phyloP scores from a whole-genome alignment of 2,329 filamentous ascomycete genomes.

The Mariannaea sp. region DNA sequence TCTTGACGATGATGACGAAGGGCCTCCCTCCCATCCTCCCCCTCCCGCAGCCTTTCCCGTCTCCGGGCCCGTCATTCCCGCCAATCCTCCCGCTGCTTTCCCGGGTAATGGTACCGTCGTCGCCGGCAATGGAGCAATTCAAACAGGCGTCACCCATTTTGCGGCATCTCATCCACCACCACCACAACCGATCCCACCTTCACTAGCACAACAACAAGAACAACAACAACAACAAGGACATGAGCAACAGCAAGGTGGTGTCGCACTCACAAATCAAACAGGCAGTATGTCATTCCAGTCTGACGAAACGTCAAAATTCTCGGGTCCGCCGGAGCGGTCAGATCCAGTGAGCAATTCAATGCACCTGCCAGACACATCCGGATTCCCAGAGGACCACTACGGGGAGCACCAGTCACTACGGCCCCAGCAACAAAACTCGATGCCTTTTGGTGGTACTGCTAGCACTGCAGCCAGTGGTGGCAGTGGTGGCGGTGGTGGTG shows the following conservation, averaged over 20 bases:
- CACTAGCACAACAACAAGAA: too few relatives aligned
- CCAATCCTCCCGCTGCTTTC: conserved; percentile 1
- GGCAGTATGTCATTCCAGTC: conserved; percentile 11
- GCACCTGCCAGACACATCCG: conserved; percentile 12
- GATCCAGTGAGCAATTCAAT: conserved; percentile 10
- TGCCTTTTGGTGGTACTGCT: background rate
- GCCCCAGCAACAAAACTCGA: background rate
- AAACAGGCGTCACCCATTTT: conserved; percentile 7
- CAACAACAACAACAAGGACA: too few relatives aligned
- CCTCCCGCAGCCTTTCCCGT: background rate
- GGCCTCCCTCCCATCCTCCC: conserved; percentile 2
- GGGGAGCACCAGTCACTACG: background rate
- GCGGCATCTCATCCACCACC: conserved; percentile 8
- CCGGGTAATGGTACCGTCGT: conserved; percentile 11
- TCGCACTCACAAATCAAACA: conserved; percentile 5
- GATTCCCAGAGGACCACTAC: conserved; percentile 5
- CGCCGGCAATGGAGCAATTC: conserved; percentile 4
- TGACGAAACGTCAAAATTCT: conserved; percentile 1
- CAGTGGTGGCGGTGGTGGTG: conserved; percentile 9
- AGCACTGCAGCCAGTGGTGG: background rate
- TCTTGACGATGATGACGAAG: conserved; percentile 43
- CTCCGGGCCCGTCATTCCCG: conserved; percentile 1
- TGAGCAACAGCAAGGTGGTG: background rate
- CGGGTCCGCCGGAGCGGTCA: conserved; percentile 15
- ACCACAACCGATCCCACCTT: too few relatives aligned